Base-by-base conservation (phyloP, 305 asterid genomes). In the Rubia peregrina region DNA sequence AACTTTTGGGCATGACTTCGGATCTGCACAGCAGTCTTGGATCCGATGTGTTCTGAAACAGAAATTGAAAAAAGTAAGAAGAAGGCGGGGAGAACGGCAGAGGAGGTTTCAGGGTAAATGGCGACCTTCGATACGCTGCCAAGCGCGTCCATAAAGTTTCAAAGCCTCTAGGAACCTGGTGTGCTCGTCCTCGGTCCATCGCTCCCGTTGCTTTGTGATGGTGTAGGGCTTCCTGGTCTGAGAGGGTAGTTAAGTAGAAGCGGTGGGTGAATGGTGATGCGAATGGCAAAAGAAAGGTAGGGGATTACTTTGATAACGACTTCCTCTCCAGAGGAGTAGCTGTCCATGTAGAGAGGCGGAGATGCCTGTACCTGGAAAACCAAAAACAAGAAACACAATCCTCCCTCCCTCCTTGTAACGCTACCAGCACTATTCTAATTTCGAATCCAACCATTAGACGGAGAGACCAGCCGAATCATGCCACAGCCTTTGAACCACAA, bases 11-110 rank as follows among this genome's bases (percentile, higher is more conserved):
- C 98, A 88, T 93, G 98, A 83, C 98, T 93, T 85, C 98, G 81
- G 83, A 90, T 93, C 92, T 93, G 97, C 91, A 93, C 98, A 71
- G 98, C 98, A 72, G 98, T 89, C 93, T 93, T 93, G 81, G 98
- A 89, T 79, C 98, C 98, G 76, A 93, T 83, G 80, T 93, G 95
- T 84, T 93, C 98, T 93, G 77, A 76, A 63, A 79, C 71, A 57
- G 74, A 71, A 76, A 77, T 71, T 19, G 6, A 56, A n/a, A n/a
- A n/a, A n/a, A n/a, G n/a, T n/a, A n/a, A n/a, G n/a, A n/a, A n/a
- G n/a, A n/a, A n/a, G n/a, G n/a, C n/a, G n/a, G n/a, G n/a, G n/a
- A n/a, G n/a, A n/a, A n/a, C n/a, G n/a, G n/a, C n/a, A n/a, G n/a
- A n/a, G n/a, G n/a, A n/a, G n/a, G n/a, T n/a, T n/a, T n/a, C n/a